Conservation (phyloP, 805 yeast species). For the Barnettozyma populi region DNA sequence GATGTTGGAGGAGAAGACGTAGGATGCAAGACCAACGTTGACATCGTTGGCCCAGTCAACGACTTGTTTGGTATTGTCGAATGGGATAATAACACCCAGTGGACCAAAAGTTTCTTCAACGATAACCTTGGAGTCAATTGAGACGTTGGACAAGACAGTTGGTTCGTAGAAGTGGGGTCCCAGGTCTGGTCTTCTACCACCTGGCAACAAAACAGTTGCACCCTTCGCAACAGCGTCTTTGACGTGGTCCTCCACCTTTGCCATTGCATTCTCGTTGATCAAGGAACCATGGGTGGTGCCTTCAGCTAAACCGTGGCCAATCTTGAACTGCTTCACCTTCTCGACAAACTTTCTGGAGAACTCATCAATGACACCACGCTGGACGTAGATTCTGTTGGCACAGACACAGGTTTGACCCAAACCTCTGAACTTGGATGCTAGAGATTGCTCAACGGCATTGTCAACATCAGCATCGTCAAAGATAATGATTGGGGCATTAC, state of each 20-base stretch:
- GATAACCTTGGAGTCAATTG: constrained; percentile 43
- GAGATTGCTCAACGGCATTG: constrained; percentile 45
- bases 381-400: constrained; percentile 56
- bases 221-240: constrained; percentile 51
- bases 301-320: constrained; percentile 52
- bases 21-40: constrained; percentile 54
- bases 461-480: constrained; percentile 58
- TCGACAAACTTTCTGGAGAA: constrained; percentile 40
- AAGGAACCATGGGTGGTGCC: constrained; percentile 52
- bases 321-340: constrained; percentile 40
- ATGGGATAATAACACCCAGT: constrained; percentile 50
- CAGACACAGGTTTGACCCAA: constrained; percentile 66
- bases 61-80: constrained; percentile 49
- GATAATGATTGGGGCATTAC: constrained; percentile 60
- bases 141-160: constrained; percentile 46
- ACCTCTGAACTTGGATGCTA: constrained; percentile 53
- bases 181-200: constrained; percentile 45
- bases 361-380: constrained; percentile 42
- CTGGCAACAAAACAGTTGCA: constrained; percentile 44
- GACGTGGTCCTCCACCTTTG: constrained; percentile 49
- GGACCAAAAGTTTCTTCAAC: constrained; percentile 66
- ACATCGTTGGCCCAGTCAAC: constrained; percentile 49
- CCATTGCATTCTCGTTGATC: constrained; percentile 45
- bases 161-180: constrained; percentile 53
- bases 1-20: constrained; percentile 48